Evolutionary conservation across 1,284 basidiomycete genomes (phyloP).

Genomic region (Ganoderma boninense): DNA sequence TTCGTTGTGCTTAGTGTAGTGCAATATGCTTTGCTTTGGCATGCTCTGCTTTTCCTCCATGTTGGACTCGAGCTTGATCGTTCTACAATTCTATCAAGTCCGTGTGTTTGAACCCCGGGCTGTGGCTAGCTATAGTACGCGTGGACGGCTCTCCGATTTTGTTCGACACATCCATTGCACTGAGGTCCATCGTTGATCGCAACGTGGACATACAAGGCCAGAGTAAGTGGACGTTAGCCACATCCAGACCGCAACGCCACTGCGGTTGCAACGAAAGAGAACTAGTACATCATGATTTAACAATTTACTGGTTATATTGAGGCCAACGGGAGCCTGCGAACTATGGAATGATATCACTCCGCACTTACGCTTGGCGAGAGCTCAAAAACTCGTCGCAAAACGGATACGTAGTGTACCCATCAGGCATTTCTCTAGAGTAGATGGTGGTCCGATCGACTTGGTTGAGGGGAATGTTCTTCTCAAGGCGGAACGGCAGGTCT

Average conservation of each 20-base stretch:
- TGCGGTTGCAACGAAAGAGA: too few relatives aligned
- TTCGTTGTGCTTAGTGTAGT: slow-evolving; percentile 33
- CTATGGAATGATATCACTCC: too few relatives aligned
- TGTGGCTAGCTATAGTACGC: neutral
- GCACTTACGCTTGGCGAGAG: slow-evolving; percentile 47
- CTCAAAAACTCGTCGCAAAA: slow-evolving; percentile 24
- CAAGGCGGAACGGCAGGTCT: slow-evolving; percentile 22
- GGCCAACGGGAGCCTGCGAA: too few relatives aligned
- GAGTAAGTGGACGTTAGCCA: too few relatives aligned
- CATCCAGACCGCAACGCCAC: too few relatives aligned
- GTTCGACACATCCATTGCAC: neutral
- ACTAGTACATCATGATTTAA: too few relatives aligned
- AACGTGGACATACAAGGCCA: neutral
- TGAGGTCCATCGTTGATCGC: neutral
- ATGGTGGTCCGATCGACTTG: slow-evolving; percentile 7
- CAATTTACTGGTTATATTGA: too few relatives aligned
- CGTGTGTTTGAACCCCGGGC: neutral
- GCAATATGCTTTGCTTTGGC: slow-evolving; percentile 30
- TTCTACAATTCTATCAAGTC: neutral
- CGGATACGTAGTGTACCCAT: slow-evolving; percentile 26
- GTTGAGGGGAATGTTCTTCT: slow-evolving; percentile 18
- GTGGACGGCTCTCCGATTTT: neutral
- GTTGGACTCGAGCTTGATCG: neutral
- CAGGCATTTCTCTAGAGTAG: slow-evolving; percentile 34
- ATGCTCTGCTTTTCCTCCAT: slow-evolving; percentile 6